Evolutionary conservation across 805 yeast species (phyloP), one percentile per base, ranked within the genome.

Genomic region (Kockiozyma suomiensis): DNA sequence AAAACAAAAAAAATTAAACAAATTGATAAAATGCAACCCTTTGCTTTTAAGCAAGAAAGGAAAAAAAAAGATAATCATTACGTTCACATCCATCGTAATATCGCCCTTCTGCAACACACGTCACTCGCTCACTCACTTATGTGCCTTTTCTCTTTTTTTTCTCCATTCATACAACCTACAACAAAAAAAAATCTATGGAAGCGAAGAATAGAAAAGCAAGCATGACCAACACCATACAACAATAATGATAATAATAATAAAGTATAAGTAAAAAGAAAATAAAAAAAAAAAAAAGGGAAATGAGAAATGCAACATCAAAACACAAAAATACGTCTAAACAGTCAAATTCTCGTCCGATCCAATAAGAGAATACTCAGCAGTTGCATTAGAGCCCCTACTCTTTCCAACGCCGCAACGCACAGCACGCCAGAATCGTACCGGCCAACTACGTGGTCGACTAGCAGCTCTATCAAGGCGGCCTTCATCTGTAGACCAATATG

Each of bases 401-500:
- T 40, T 40, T 21, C 47, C 15, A 2, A 30, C 54, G n/a, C 37
- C 38, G 17, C 48, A 19, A 19, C 38, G 4, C 7, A 50, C 5
- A 4, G 46, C 47, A 8, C 15, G 38, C 47, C 38, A 40, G 26
- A 50, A 40, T 26, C 54, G 32, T 21, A 26, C 7, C 5, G 40
- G 38, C 40, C 42, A 49, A 23, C 43, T 25, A 10, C 33, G 42
- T 3, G n/a, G 28, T 23, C 43, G 42, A 25, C 43, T 37, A 21
- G 23, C 25, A 10, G 54, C 54, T 12, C 45, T 8, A 19, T 50
- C 54, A 25, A 58, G 48, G 15, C 57, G 35, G 32, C 62, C 58
- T 33, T 54, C 56, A 4, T 47, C 52, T 3, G 58, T 54, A 25
- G 67, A 53, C 68, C 68, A 66, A 4, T 13, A 7, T 7, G 68